Percentiles rank a stretch among this genome's conserved stretches.
Evolutionary conservation across 2,329 filamentous ascomycete species (phyloP).

Genomic region (Leptographium radiaticola): DNA sequence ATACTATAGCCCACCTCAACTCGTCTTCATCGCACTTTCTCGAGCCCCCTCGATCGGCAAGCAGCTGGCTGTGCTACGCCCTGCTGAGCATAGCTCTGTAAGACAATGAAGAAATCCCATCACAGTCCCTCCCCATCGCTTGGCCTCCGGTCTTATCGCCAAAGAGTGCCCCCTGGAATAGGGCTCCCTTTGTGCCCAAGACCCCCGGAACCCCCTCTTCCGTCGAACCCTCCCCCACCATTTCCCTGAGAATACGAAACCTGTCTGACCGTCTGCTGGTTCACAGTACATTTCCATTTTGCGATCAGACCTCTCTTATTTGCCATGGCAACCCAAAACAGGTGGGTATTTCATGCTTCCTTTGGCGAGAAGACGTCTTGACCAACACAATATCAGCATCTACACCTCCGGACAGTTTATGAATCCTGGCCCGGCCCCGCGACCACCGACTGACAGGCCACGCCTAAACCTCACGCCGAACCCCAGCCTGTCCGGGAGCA

Average conservation of each 20-base stretch:
- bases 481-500: constrained; percentile 61
- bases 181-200: neutral
- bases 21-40: neutral
- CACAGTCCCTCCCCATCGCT: neutral
- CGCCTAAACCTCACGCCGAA: constrained; percentile 69
- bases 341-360: neutral
- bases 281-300: neutral
- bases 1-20: neutral
- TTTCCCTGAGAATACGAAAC: neutral
- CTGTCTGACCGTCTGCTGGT: neutral
- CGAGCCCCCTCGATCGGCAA: neutral
- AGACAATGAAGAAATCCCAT: neutral
- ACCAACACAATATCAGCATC: constrained; percentile 25
- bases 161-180: neutral
- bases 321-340: constrained; percentile 5
- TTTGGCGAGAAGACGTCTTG: neutral
- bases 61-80: neutral
- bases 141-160: neutral
- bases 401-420: constrained; percentile 65
- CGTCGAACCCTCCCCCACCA: neutral
- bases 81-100: neutral
- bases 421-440: constrained; percentile 91
- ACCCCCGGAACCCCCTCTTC: neutral
- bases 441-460: constrained; percentile 73
- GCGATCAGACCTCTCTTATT: neutral